Percentiles rank a stretch among this genome's conserved stretches.
Evolutionary conservation across 495 filamentous ascomycete genomes (phyloP).

Genomic region (Neurospora pannonica): DNA sequence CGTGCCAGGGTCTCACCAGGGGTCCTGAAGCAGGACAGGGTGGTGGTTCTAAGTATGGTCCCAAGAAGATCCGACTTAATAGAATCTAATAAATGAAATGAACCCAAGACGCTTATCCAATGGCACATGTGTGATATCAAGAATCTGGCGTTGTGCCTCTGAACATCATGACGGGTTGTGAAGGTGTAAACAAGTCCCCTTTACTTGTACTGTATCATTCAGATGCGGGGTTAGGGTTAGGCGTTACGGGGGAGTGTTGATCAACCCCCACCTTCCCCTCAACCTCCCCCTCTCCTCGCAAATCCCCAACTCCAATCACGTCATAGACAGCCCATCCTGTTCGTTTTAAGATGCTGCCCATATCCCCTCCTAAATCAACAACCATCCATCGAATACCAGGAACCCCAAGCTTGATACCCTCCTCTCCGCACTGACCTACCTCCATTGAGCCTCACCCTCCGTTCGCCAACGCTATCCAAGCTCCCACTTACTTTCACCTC

Average conservation of each 20-base stretch:
- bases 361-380: neutral
- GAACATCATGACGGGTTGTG: neutral
- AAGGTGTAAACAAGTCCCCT: neutral
- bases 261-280: neutral
- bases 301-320: neutral
- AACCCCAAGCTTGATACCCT: neutral
- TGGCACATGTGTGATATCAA: neutral
- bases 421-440: neutral
- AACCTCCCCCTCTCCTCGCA: neutral
- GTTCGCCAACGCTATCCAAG: neutral
- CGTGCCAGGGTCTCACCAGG: constrained; percentile 19
- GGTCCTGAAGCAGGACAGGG: constrained; percentile 20
- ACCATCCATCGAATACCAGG: neutral
- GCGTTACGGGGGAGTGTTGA: neutral
- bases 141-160: neutral
- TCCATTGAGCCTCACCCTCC: neutral
- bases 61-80: neutral
- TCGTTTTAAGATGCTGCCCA: neutral
- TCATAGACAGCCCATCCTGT: neutral
- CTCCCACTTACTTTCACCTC: neutral
- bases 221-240: neutral
- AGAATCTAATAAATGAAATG: neutral
- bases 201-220: neutral
- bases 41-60: neutral
- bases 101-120: neutral